A percentile compares a stretch with the other conserved stretches of the same genome.
Conservation (phyloP, 805 yeast species). For the Metschnikowia dekortorum region DNA sequence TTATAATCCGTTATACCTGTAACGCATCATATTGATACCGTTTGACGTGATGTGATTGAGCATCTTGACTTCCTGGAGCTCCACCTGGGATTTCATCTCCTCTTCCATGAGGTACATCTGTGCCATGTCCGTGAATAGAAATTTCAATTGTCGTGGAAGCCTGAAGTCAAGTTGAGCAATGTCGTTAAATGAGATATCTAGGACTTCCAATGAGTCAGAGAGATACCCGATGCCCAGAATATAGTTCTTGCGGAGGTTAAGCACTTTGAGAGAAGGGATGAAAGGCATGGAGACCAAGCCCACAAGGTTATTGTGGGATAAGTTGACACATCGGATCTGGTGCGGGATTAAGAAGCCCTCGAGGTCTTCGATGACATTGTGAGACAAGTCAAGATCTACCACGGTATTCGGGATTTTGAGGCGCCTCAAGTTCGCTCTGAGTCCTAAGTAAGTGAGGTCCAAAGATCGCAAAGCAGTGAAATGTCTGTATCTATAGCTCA, state of each 20-base stretch:
- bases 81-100: neutral
- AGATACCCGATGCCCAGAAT: neutral
- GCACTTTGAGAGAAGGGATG: slow-evolving; percentile 1
- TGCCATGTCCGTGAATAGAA: slow-evolving; percentile 4
- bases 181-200: slow-evolving; percentile 9
- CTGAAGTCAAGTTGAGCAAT: neutral
- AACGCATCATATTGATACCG: slow-evolving; percentile 2
- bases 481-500: slow-evolving; percentile 1
- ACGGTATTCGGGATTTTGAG: slow-evolving; percentile 4
- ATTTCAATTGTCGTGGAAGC: neutral
- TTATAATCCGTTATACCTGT: neutral
- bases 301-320: slow-evolving; percentile 5
- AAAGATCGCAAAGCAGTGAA: neutral
- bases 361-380: slow-evolving; percentile 1
- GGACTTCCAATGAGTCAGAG: slow-evolving; percentile 3
- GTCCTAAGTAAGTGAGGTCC: slow-evolving; percentile 3
- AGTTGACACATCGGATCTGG: slow-evolving; percentile 2
- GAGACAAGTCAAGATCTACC: slow-evolving; percentile 2
- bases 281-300: slow-evolving; percentile 2
- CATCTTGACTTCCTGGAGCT: slow-evolving; percentile 1
- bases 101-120: slow-evolving; percentile 7
- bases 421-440: neutral
- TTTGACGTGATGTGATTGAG: slow-evolving; percentile 4
- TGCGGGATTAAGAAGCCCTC: slow-evolving; percentile 1
- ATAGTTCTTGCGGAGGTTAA: slow-evolving; percentile 5